Evolutionary conservation across 2,329 filamentous ascomycete species (phyloP), one percentile per base, ranked within the genome.

Genomic region (Botrytis deweyae): DNA sequence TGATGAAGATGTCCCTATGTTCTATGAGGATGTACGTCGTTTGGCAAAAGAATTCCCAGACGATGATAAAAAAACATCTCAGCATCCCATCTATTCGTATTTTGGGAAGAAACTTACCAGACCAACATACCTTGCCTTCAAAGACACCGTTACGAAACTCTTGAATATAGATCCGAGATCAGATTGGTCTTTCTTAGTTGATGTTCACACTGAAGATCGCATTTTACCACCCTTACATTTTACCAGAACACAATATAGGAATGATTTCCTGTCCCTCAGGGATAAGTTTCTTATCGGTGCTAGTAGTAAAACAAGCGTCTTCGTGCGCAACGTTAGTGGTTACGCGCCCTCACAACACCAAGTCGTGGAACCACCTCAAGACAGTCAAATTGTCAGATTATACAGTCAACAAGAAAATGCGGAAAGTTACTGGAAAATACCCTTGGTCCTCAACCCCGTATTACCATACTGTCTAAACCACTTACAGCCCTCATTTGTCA

Each of bases 371-470:
- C 71, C 71, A 52, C 52, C 64, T 40, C 16, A 18, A 40, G 40
- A 72, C 20, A 20, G 29, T 59, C 52, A 68, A 33, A 61, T 72
- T 16, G 42, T 72, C 6, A 59, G 40, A 10, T 44, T 72, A 20
- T 2, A 33, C 18, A 38, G 46, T 29, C 9, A 36, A 33, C 6
- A 49, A 42, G 36, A 44, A 6, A 69, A 25, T 5, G 38, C 52
- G 8, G 29, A 69, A 25, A 61, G 70, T 44, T 79, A 78, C 66
- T 79, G 78, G 78, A 78, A 76, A n/a, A 42, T 79, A 33, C 76
- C 78, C 22, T 63, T 33, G 20, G 64, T 69, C 52, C 3, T 71
- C 2, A 36, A 59, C 9, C 20, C 61, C 25, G 7, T 22, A 25
- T 3, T 58, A n/a, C 46, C 46, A 25, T 75, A 75, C 70, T 78